Evolutionary conservation across 768 basidiomycete species (phyloP).

Genomic region (Saitozyma podzolica): DNA sequence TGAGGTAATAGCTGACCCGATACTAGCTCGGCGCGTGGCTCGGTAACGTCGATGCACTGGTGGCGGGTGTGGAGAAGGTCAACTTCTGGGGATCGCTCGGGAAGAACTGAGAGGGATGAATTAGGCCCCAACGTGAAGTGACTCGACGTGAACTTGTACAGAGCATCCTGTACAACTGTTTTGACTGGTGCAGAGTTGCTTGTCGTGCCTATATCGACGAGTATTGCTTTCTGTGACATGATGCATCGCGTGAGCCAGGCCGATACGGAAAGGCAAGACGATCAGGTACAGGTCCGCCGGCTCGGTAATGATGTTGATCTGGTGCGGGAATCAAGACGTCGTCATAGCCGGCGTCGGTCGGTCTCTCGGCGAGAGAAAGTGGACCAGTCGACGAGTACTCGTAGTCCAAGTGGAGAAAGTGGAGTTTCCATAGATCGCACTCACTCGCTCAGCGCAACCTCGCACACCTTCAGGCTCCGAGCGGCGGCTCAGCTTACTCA

Average conservation of each 20-base stretch:
- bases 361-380: no score
- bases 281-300: no score
- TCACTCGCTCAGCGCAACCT: no score
- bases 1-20: constrained; percentile 2
- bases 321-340: no score
- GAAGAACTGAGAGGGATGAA: background rate
- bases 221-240: background rate
- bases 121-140: background rate
- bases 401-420: no score
- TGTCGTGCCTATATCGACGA: background rate
- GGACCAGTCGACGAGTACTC: no score
- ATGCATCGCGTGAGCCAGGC: background rate
- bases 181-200: background rate
- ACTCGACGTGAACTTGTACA: background rate
- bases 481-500: no score
- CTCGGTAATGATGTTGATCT: no score
- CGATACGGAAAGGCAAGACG: no score
- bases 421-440: no score
- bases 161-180: background rate
- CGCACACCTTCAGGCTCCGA: no score
- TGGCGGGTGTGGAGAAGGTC: constrained; percentile 80
- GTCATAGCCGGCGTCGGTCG: no score
- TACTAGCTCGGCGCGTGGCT: constrained; percentile 68
- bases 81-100: constrained; percentile 71
- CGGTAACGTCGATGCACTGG: constrained; percentile 86